Base-by-base conservation (phyloP, 2,329 filamentous ascomycete species). In the Pyricularia grisea region DNA sequence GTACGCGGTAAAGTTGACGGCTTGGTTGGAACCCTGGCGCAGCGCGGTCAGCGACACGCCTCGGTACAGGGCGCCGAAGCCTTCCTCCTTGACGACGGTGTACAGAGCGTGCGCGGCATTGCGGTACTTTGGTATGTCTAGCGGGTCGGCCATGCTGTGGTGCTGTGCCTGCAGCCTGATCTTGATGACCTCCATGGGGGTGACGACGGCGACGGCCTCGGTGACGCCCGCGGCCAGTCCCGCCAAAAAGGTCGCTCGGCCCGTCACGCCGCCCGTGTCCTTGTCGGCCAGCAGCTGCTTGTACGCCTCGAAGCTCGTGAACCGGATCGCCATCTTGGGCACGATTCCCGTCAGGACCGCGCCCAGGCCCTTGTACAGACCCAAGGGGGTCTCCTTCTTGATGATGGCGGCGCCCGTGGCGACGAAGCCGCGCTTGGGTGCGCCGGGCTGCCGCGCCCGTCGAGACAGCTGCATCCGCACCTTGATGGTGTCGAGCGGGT, bases 161-260 rank as follows among this genome's bases (percentile, higher is more conserved):
- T 97, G 92, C 82, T 99, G 95, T 4, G 94, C 94, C 85, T 99
- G 95, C 74, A 99, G 87, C 66, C 95, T 92, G 78, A 99, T 99
- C 87, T 99, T 99, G 81, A 99, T 88, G 71, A 99, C 95, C 83
- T 99, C 95, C 95, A 99, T 99, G 6, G 95, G 95, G 33, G 94
- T 97, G 69, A 99, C 95, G 67, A 99, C 92, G 66, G 92, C 90
- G 64, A 99, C 94, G 72, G 95, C 95, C 85, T 99, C 95, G 25
- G 95, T 98, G 23, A 99, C 89, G 80, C 95, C 95, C 30, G 95
- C 95, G 28, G 92, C 88, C 65, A 99, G 89, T 77, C 95, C 95
- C 74, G 95, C 81, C 6, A 84, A 1, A 75, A 88, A 87, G 63
- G 93, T 97, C 28, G 86, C 87, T 73, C 86, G 85, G 66, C 91